Evolutionary conservation across 306 rosid genomes (phyloP), one percentile per base, ranked within the genome.

Genomic region (Vigna trinervia): DNA sequence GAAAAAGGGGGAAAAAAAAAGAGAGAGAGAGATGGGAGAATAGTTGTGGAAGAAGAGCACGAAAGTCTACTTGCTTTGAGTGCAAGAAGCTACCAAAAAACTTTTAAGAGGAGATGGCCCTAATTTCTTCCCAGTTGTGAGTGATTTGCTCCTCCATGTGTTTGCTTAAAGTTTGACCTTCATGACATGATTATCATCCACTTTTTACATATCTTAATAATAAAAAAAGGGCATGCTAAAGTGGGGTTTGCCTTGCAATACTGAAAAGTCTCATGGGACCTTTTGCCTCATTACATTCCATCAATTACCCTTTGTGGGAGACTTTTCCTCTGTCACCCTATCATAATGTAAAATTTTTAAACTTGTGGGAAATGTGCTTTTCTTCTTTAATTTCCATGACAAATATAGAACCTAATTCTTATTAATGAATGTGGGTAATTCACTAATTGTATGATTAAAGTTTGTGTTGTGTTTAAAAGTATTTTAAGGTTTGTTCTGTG

Each of bases 101-200:
- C 84, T 85, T 83, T 62, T 28, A 58, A 61, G 77, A 81, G 76
- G 74, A 77, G 75, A 88, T 83, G 89, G 74, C 85, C 87, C 89
- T 73, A 80, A 77, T 81, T 87, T 87, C 87, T 81, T 77, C 88
- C 85, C 86, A 84, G 75, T 88, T 91, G 83, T 87, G 87, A 86
- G 87, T 83, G 81, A 87, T 88, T 88, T 87, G 78, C 87, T 83
- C 73, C 83, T 78, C 79, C 73, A 74, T 84, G 85, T 87, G 91
- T 84, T 92, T 95, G 96, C 98, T 92, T 90, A 77, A 92, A 89
- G 97, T 86, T 92, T 92, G 97, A 92, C 96, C 92, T 89, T 87
- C 63, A 79, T 89, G 88, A 83, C 88, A 94, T 92, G 91, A 90
- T 90, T 84, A 71, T 81, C 74, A 6, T 81, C 69, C 54, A 60